Conservation (phyloP, 2,329 filamentous ascomycete genomes). For the Colletotrichum siamense region DNA sequence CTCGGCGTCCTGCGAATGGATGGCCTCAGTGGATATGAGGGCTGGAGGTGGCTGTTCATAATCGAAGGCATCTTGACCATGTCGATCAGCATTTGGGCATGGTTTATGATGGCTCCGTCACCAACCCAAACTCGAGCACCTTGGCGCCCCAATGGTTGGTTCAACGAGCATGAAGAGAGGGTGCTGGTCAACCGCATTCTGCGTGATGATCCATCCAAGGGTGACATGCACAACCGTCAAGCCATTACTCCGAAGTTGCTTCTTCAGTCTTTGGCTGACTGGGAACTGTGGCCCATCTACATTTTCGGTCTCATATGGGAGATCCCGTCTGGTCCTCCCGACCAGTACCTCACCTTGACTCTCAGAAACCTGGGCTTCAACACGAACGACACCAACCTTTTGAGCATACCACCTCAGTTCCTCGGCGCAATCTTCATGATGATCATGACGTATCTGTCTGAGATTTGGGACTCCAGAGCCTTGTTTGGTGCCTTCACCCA, state of each 20-base stretch:
- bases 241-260: conserved; percentile 51
- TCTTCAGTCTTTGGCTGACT: conserved; percentile 54
- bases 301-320: conserved; percentile 50
- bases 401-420: conserved; percentile 22
- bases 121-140: conserved; percentile 47
- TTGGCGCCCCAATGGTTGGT: conserved; percentile 60
- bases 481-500: conserved; percentile 34
- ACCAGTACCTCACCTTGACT: conserved; percentile 31
- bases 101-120: conserved; percentile 34
- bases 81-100: conserved; percentile 30
- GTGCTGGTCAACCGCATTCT: conserved; percentile 62
- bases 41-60: conserved; percentile 28
- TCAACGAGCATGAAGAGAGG: conserved; percentile 59
- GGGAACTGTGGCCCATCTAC: conserved; percentile 62
- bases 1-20: conserved; percentile 32
- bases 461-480: conserved; percentile 33
- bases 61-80: conserved; percentile 26
- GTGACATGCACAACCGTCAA: conserved; percentile 61
- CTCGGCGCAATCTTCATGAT: conserved; percentile 20
- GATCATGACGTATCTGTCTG: conserved; percentile 35
- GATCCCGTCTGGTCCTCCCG: conserved; percentile 27
- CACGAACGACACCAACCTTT: conserved; percentile 54
- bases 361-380: conserved; percentile 31
- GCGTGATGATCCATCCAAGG: conserved; percentile 61
- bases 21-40: conserved; percentile 27